Evolutionary conservation across 768 basidiomycete species (phyloP).

Genomic region (Thelephora ganbajun): DNA sequence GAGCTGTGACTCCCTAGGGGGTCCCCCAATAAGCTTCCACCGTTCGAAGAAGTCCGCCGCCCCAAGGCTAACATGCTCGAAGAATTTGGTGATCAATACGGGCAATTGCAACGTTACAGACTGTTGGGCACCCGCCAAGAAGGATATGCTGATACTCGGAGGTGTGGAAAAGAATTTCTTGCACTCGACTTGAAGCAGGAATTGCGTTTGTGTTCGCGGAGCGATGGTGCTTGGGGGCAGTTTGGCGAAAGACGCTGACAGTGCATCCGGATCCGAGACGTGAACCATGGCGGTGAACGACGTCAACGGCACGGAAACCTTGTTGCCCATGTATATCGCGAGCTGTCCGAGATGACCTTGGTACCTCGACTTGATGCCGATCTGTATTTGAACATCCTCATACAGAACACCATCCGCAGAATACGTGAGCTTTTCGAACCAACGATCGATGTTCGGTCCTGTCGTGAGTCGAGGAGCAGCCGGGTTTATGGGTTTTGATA

Average conservation of each 20-base stretch:
- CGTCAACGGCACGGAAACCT: slow-evolving; percentile 75
- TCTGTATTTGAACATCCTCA: slow-evolving; percentile 90
- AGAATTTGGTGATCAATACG: slow-evolving; percentile 79
- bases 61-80: slow-evolving; percentile 82
- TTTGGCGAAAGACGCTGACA: slow-evolving; percentile 80
- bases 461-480: slow-evolving; percentile 40
- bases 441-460: slow-evolving; percentile 70
- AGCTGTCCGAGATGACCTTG: slow-evolving; percentile 90
- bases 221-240: slow-evolving; percentile 75
- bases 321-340: slow-evolving; percentile 94
- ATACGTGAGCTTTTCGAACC: slow-evolving; percentile 78
- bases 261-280: slow-evolving; percentile 56
- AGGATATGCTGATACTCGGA: slow-evolving; percentile 79
- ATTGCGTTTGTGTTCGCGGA: slow-evolving; percentile 81
- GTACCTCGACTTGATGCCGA: slow-evolving; percentile 93
- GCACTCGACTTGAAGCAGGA: slow-evolving; percentile 90
- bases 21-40: slow-evolving; percentile 94
- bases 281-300: slow-evolving; percentile 80
- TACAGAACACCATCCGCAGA: slow-evolving; percentile 80
- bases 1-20: slow-evolving; percentile 82
- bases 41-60: slow-evolving; percentile 88
- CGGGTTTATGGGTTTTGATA: slow-evolving; percentile 8
- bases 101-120: slow-evolving; percentile 75
- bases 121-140: slow-evolving; percentile 85
- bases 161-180: slow-evolving; percentile 67